Conservation (phyloP, 2,329 filamentous ascomycete genomes). For the Drechmeria coniospora region DNA sequence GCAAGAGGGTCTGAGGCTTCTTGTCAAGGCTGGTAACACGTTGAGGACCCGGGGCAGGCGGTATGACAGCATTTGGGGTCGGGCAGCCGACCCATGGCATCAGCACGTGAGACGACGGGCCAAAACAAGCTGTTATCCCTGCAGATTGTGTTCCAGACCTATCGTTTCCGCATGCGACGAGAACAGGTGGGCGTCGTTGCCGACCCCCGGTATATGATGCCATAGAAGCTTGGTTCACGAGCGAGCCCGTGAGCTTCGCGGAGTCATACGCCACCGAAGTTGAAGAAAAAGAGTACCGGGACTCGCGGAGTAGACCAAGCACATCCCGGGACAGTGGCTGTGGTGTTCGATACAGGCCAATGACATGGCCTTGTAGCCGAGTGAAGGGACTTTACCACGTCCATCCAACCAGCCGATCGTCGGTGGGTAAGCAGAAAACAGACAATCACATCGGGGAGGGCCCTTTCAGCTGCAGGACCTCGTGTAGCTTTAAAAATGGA, state of each 20-base stretch:
- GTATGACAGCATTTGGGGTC: conserved; percentile 4
- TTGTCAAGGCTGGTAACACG: conserved; percentile 1
- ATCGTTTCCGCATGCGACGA: background rate
- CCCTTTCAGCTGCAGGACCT: conserved; percentile 4
- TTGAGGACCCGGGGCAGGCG: background rate
- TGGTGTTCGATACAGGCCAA: conserved; percentile 1
- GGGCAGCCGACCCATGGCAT: conserved; percentile 1
- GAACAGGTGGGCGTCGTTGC: no score
- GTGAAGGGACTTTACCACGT: conserved; percentile 2
- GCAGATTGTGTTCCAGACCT: background rate
- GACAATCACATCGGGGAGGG: conserved; percentile 2
- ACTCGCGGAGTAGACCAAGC: background rate
- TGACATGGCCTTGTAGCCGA: conserved; percentile 5
- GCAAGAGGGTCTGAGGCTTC: no score
- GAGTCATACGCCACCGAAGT: background rate
- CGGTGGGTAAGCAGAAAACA: conserved; percentile 2
- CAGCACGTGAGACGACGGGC: conserved; percentile 3
- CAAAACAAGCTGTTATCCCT: background rate
- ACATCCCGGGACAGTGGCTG: conserved; percentile 1
- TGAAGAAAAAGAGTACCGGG: no score
- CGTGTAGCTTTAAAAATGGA: conserved; percentile 1
- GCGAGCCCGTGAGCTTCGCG: background rate
- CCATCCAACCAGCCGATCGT: conserved; percentile 1
- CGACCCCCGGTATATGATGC: conserved; percentile 1
- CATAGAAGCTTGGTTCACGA: conserved; percentile 1